A percentile compares a stretch with the other conserved stretches of the same genome.
phyloP scores from a whole-genome alignment of 148 eudicot genomes.

The Silene conica region DNA sequence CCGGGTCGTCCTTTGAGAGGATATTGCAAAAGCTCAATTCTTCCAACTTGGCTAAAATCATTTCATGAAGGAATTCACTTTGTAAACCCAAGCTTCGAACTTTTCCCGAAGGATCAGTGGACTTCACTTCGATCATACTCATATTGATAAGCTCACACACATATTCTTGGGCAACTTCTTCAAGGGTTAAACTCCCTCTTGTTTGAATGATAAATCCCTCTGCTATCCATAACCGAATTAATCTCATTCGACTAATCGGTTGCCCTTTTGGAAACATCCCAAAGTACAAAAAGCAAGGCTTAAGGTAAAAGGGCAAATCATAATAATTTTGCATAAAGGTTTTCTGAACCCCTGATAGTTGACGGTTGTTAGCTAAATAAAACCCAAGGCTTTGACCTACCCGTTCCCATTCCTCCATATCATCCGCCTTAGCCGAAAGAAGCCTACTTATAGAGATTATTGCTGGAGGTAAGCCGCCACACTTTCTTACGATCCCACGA shows the following conservation, averaged over 20 bases:
- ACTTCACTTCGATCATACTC: slow-evolving; percentile 10
- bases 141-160: slow-evolving; percentile 6
- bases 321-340: slow-evolving; percentile 16
- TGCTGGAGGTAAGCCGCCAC: slow-evolving; percentile 39
- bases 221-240: slow-evolving; percentile 27
- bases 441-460: slow-evolving; percentile 27
- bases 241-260: slow-evolving; percentile 7
- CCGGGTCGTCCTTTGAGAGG: background rate
- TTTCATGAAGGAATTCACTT: slow-evolving; percentile 13
- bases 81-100: slow-evolving; percentile 15
- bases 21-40: slow-evolving; percentile 20
- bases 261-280: slow-evolving; percentile 21
- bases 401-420: slow-evolving; percentile 27
- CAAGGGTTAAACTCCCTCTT: slow-evolving; percentile 1
- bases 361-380: background rate
- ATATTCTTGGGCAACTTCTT: slow-evolving; percentile 20
- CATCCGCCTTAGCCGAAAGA: slow-evolving; percentile 21
- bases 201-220: slow-evolving; percentile 17
- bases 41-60: slow-evolving; percentile 18
- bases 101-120: background rate
- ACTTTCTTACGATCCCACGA: slow-evolving; percentile 24
- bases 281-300: slow-evolving; percentile 30
- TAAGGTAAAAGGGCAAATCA: slow-evolving; percentile 18
- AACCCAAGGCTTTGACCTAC: slow-evolving; percentile 22
- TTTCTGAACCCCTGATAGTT: slow-evolving; percentile 7